Evolutionary conservation across 1,284 basidiomycete species (phyloP).

Genomic region (Cryptococcus sp.): DNA sequence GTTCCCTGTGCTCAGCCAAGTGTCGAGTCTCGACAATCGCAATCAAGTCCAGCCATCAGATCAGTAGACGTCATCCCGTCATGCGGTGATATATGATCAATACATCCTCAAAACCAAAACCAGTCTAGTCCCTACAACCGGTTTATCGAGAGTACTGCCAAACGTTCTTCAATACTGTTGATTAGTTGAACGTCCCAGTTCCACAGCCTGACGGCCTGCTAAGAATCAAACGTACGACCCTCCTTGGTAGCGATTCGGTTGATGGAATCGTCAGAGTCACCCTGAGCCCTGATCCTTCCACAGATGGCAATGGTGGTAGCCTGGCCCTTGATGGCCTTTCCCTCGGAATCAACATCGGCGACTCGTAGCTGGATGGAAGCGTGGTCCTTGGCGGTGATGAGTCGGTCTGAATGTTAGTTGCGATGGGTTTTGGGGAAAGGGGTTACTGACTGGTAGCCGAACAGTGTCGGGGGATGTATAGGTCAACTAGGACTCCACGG

Average conservation of each 20-base stretch:
- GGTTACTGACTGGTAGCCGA: constrained; percentile 79
- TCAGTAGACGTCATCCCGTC: too few relatives aligned
- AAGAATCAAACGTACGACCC: constrained; percentile 66
- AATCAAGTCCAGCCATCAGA: too few relatives aligned
- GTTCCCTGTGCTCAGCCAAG: too few relatives aligned
- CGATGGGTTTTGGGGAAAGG: neutral
- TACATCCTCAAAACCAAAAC: constrained; percentile 7
- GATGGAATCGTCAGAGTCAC: constrained; percentile 94
- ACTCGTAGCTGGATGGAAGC: constrained; percentile 96
- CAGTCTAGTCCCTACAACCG: neutral
- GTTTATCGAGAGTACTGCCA: constrained; percentile 46
- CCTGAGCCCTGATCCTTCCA: constrained; percentile 88
- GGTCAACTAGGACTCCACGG: constrained; percentile 97
- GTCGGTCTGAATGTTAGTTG: constrained; percentile 21
- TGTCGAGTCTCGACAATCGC: too few relatives aligned
- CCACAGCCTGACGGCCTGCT: neutral
- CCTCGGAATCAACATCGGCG: constrained; percentile 89
- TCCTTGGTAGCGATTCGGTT: constrained; percentile 95
- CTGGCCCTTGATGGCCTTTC: constrained; percentile 73
- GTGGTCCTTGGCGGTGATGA: constrained; percentile 84
- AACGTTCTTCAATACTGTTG: constrained; percentile 48
- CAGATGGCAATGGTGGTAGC: constrained; percentile 91
- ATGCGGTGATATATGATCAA: neutral
- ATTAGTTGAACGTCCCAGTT: neutral
- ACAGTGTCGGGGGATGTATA: constrained; percentile 99